Base-by-base conservation (phyloP, 208 protist species). In the Crithidia acanthocephali region DNA sequence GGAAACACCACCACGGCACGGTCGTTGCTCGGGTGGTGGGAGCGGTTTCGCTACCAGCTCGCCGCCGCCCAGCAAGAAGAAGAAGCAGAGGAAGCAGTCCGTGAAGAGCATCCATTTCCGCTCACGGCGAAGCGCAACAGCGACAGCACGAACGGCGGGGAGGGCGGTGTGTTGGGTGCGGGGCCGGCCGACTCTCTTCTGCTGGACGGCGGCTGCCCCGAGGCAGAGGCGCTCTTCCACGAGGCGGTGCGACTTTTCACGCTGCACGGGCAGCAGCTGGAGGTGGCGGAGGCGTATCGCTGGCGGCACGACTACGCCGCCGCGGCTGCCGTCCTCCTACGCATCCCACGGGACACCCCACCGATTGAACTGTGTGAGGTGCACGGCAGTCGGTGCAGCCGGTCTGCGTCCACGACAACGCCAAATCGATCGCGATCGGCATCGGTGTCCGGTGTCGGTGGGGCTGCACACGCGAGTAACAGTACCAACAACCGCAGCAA, bases 241-340 rank as follows among this genome's bases (percentile, higher is more conserved):
- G 64, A 71, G 27, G 64, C 72, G 2, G 58, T 77, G 13, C 64
- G 72, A 11, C 63, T 77, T 27, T 62, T 77, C 25, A 58, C 64
- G n/a, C 28, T 37, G 15, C 35, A 62, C 33, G 72, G 64, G 1
- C 59, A 23, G 18, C 45, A 47, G 18, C 48, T 77, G 55, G 64
- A 77, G 58, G 64, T 67, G 23, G 72, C 50, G 52, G 72, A 77
- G 64, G 72, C 72, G 15, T 47, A 62, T 53, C 55, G 48, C 23
- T 72, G 72, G 58, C 72, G 72, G 0, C 60, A 47, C 32, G 33
- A 77, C 57, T 77, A 61, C 58, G 37, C 64, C 0, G 51, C 56
- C 7, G 72, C 72, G 0, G 64, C 72, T 1, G 40, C 64, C 33
- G 37, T 62, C 10, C 47, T 77, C 30, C 57, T 63, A 16, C 58